Conservation (phyloP, 2,329 filamentous ascomycete genomes). For the Cladorrhinum sp. region DNA sequence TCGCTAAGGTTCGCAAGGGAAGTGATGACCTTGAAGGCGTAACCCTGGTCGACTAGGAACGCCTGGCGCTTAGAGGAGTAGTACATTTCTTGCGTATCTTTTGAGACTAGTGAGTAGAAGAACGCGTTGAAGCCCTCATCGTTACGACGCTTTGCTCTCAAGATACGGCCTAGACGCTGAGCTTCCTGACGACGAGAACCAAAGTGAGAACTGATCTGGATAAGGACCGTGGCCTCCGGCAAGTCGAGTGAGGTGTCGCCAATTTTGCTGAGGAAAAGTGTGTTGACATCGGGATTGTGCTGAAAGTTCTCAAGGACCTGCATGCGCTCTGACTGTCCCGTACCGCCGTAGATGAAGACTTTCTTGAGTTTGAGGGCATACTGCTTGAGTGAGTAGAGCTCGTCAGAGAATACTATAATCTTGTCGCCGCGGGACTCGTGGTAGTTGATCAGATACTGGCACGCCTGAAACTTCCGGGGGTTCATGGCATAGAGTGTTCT, state of each 20-base stretch:
- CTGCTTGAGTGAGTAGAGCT: constrained; percentile 84
- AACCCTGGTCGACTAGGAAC: constrained; percentile 95
- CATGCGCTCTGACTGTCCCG: constrained; percentile 79
- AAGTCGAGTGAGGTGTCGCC: constrained; percentile 97
- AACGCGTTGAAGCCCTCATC: constrained; percentile 99
- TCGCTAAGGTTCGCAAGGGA: constrained; percentile 88
- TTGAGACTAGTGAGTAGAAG: constrained; percentile 96
- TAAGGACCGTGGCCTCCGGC: constrained; percentile 92
- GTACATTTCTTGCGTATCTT: constrained; percentile 97
- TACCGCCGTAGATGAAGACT: constrained; percentile 88
- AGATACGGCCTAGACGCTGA: constrained; percentile 85
- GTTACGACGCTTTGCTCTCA: constrained; percentile 90
- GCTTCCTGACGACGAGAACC: constrained; percentile 96
- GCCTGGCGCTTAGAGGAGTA: constrained; percentile 96
- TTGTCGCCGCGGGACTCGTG: constrained; percentile 94
- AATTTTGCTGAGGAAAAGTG: constrained; percentile 94
- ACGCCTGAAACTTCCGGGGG: constrained; percentile 92
- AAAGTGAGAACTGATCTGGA: constrained; percentile 97
- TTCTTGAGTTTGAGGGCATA: constrained; percentile 84
- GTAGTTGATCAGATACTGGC: constrained; percentile 97
- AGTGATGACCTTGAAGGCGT: constrained; percentile 98
- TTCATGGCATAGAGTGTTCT: constrained; percentile 88
- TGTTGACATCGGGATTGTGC: constrained; percentile 84
- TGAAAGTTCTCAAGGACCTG: constrained; percentile 92
- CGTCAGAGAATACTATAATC: constrained; percentile 97